Base-by-base conservation (phyloP, 75 land plant genomes). In the Pseudotsuga menziesii region DNA sequence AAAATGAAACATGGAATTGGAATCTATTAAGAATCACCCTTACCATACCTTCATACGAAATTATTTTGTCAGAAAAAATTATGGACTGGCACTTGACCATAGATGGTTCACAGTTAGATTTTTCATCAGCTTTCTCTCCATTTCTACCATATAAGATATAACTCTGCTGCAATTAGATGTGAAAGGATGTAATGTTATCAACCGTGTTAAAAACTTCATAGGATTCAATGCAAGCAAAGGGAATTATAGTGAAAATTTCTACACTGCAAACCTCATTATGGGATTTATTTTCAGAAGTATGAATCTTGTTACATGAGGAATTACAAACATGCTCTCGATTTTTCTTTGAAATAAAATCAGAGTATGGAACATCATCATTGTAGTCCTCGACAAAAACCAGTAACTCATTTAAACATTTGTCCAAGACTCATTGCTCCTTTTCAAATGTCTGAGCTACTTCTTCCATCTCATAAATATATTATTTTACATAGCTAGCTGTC, bases 101-200 rank as follows among this genome's bases (percentile, higher is more conserved):
- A 69, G 88, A 90, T 41, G 88, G 79, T 72, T 84, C 92, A 44
- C 83, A 80, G 76, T 88, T 90, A 73, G 88, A 91, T 71, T 86
- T 85, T 71, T 87, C 90, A 78, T 85, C 82, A 22, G 77, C 80
- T 36, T 78, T 82, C 67, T 84, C 79, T 29, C 17, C 44, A 23
- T 54, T 29, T 56, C 67, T 57, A 63, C 23, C 5, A 75, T 58
- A 61, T 71, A 27, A 54, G 59, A 69, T 39, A 57, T 69, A 39
- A 66, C 25, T 32, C 19, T 17, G 72, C 67, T 41, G 79, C 55
- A 58, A 32, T 62, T 39, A 61, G 58, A 39, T 63, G 56, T 63
- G 60, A 76, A 32, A 74, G 13, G 11, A 14, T 60, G 76, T 57
- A 56, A 4, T 72, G 22, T 22, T 48, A 52, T 4, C 17, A 64